Evolutionary conservation across 495 filamentous ascomycete genomes (phyloP), one percentile per base, ranked within the genome.

Genomic region (Neurospora sp.): DNA sequence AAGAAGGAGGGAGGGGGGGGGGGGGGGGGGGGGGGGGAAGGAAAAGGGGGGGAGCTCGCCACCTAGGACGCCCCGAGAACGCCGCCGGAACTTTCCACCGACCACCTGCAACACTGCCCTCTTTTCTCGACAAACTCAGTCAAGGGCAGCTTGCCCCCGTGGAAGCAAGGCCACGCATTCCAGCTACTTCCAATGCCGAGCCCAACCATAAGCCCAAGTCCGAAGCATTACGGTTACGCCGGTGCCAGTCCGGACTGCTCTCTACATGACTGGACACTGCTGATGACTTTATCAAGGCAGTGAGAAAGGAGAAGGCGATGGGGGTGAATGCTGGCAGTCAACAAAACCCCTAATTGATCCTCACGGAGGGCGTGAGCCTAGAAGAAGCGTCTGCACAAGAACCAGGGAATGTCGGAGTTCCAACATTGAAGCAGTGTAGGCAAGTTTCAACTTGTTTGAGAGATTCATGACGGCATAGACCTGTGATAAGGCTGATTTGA

Each of bases 131-230:
- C 46, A 12, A 14, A 12, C 20, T 6, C 20, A 23, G 46, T 5
- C 20, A 23, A 6, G 6, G 46, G 1, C 20, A 54, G 1, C 46
- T 54, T 0, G 20, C 5, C 20, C 8, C 46, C 46, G 3, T 14
- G 46, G 46, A 54, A 54, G 46, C 46, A 46, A 3, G 18, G 18
- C 0, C 18, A 46, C 0, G 1, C 8, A 46, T n/a, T 20, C 8
- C 18, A 10, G 2, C 0, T 0, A 10, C 1, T 0, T 46, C 42
- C 18, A 46, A n/a, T n/a, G 18, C 8, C 3, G 8, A 46, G 31
- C 1, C 1, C 31, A 18, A 6, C 16, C 42, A n/a, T 14, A 16
- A 16, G 14, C 40, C 14, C 14, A 18, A 0, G 40, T 42, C 1
- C 14, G 14, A 18, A n/a, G 41, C 16, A n/a, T n/a, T n/a, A n/a